Evolutionary conservation across 495 filamentous ascomycete genomes (phyloP), one percentile per base, ranked within the genome.

Genomic region (Penicillium coffeae): DNA sequence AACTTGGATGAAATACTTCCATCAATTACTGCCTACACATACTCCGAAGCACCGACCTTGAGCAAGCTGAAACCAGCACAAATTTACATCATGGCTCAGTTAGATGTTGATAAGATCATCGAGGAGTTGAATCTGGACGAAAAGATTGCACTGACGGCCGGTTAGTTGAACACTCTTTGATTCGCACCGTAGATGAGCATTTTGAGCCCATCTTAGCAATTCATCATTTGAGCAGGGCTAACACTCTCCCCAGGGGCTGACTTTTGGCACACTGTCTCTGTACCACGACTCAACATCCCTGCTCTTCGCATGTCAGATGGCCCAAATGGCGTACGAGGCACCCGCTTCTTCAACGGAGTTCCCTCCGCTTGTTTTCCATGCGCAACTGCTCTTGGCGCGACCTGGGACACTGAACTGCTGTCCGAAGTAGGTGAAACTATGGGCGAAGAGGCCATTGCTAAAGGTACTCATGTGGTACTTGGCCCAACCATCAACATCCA

Each of bases 401-500:
- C 88, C 19, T 92, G 80, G 75, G 80, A 90, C 57, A 65, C 68
- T 1, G 72, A 79, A 12, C 69, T 92, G 9, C 72, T 89, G 25
- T 65, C 73, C 48, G 54, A 79, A 43, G 71, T 84, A 6, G 87
- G 87, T 27, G 66, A 65, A 21, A 62, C 80, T 9, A 79, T 92
- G 71, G 86, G 77, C 8, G 77, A 83, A 9, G 87, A 90, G 62
- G 75, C 84, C 12, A 82, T 80, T 38, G 76, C 82, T 7, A 88
- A 89, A 60, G 83, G 85, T 12, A 79, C 82, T 3, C 82, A 87
- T 43, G 75, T 85, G 12, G 74, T 91, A 16, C 72, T 90, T 13
- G 87, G 85, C 1, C 87, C 87, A 13, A 90, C 87, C 3, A 83
- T 90, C 59, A 90, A 88, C 60, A 86, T 84, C 60, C 87, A 90